Evolutionary conservation across 108 stramenopile genomes (phyloP).

Genomic region (Nitzschia sp.): DNA sequence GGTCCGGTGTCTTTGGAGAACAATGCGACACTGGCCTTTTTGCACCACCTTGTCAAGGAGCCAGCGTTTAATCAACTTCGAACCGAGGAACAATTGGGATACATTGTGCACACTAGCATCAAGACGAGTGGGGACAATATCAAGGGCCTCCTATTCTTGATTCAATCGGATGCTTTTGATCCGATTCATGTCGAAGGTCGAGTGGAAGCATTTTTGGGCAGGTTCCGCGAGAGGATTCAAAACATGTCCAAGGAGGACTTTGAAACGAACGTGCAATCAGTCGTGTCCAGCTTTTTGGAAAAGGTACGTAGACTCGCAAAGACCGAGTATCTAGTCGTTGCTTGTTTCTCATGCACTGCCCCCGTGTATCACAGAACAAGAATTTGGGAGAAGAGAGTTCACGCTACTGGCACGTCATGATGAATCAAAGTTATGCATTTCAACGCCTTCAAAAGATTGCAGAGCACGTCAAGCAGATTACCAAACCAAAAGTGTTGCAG

Average conservation of each 20-base stretch:
- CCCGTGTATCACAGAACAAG: slow-evolving; percentile 35
- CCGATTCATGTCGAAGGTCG: slow-evolving; percentile 51
- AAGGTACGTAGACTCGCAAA: too few relatives aligned
- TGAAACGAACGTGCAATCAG: slow-evolving; percentile 43
- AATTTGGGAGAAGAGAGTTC: slow-evolving; percentile 58
- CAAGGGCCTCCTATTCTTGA: slow-evolving; percentile 59
- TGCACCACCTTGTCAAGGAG: slow-evolving; percentile 75
- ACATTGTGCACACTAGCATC: slow-evolving; percentile 71
- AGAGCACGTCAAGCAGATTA: slow-evolving; percentile 34
- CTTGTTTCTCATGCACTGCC: neutral
- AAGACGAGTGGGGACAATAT: slow-evolving; percentile 63
- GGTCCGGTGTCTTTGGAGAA: slow-evolving; percentile 31
- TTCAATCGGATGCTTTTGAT: slow-evolving; percentile 56
- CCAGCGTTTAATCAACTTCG: slow-evolving; percentile 86
- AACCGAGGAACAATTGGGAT: slow-evolving; percentile 91
- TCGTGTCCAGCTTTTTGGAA: slow-evolving; percentile 51
- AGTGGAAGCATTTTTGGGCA: slow-evolving; percentile 46
- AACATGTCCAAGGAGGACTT: slow-evolving; percentile 47
- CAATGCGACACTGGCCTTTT: slow-evolving; percentile 57
- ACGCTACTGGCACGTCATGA: slow-evolving; percentile 49
- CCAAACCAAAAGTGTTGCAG: slow-evolving; percentile 35
- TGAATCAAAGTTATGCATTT: slow-evolving; percentile 51
- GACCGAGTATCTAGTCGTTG: neutral
- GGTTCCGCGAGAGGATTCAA: slow-evolving; percentile 41
- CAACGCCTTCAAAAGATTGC: slow-evolving; percentile 38